Conservation (phyloP, 1,139 yeast genomes). For the Hansenula lynferdii region DNA sequence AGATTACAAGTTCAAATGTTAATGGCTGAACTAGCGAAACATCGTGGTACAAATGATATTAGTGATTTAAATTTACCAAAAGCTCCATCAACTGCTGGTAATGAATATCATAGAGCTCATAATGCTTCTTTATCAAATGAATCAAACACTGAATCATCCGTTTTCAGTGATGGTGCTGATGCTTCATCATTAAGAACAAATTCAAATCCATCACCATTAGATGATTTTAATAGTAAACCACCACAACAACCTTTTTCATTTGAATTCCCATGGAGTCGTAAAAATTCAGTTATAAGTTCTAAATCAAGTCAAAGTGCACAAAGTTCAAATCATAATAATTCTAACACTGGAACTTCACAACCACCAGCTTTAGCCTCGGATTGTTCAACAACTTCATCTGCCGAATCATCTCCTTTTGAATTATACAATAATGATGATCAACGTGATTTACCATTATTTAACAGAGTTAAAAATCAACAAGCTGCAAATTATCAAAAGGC, state of each 20-base stretch:
- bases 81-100: constrained; percentile 1
- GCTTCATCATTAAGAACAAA: constrained; percentile 7
- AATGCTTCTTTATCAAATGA: not conserved
- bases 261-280: constrained; percentile 37
- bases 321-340: not conserved
- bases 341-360: constrained; percentile 4
- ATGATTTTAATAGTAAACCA: constrained; percentile 5
- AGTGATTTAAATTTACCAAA: constrained; percentile 26
- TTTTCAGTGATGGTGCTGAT: not conserved
- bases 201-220: constrained; percentile 7
- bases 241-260: constrained; percentile 29
- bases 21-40: constrained; percentile 65
- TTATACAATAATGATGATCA: constrained; percentile 17
- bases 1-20: constrained; percentile 73
- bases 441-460: constrained; percentile 17
- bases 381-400: constrained; percentile 16
- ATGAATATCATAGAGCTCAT: not conserved
- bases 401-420: constrained; percentile 21
- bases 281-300: constrained; percentile 8
- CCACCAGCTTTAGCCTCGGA: constrained; percentile 23
- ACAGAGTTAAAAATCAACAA: constrained; percentile 8
- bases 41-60: constrained; percentile 43
- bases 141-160: not conserved
- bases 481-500: not conserved
- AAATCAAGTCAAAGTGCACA: constrained; percentile 3